Evolutionary conservation across 2,329 filamentous ascomycete genomes (phyloP), one percentile per base, ranked within the genome.

Genomic region (Neopestalotiopsis rosae): DNA sequence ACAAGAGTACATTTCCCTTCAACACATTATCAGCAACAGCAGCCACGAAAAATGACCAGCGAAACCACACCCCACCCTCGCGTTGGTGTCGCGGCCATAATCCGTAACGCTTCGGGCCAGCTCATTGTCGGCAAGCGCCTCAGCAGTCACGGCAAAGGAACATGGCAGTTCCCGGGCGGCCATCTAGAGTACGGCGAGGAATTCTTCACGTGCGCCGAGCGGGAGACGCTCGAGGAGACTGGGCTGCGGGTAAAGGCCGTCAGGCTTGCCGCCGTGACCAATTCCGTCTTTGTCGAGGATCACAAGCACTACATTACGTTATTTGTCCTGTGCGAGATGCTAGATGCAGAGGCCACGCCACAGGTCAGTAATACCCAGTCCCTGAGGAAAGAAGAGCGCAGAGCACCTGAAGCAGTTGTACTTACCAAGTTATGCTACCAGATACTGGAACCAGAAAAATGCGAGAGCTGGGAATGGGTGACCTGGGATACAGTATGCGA

Each of bases 221-320:
- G 93, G 4, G 93, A 95, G 79, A 83, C 88, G 0, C 76, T 88
- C 0, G 93, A 95, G 76, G 93, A 95, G 75, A 94, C 92, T 0
- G 91, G 87, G 0, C 82, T 94, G 0, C 74, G 79, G 0, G 82
- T 94, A 1, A 81, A 78, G 1, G 83, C 86, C 6, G 63, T 87
- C 5, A 83, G 82, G 61, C 85, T 91, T 52, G 72, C 91, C 0
- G 88, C 86, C 0, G 86, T 89, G 0, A 94, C 91, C 5, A 94
- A 94, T 75, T 89, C 91, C 73, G 76, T 92, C 0, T 92, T 94
- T 76, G 74, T 79, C 1, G 75, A 76, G 0, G 84, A 86, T n/a
- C 79, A 79, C 0, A 93, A 90, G 78, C 92, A 95, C 76, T 95
- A 95, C 75, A 84, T 94, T 65, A 95, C 93, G 0, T 78, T 94